Evolutionary conservation across 1,284 basidiomycete species (phyloP).

Genomic region (Ustanciosporium gigantosporum): DNA sequence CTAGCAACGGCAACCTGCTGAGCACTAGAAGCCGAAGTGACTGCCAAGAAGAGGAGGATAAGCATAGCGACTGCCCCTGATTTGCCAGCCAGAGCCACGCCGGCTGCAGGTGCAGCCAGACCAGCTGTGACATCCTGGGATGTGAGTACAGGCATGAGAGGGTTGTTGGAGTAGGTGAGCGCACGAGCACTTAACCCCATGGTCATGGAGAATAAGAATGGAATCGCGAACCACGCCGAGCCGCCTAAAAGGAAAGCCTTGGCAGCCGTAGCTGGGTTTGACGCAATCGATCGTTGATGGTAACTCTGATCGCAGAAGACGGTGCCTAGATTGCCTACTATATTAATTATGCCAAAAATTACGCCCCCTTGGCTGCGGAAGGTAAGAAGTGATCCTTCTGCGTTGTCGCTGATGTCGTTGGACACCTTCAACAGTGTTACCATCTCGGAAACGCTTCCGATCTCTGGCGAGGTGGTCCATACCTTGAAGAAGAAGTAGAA

Average conservation of each 20-base stretch:
- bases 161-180: constrained; percentile 53
- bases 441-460: constrained; percentile 47
- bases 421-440: constrained; percentile 65
- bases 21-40: constrained; percentile 83
- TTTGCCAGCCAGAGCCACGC: constrained; percentile 75
- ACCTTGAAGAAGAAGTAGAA: constrained; percentile 69
- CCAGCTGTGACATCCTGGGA: constrained; percentile 47
- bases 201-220: constrained; percentile 68
- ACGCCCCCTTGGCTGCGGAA: constrained; percentile 80
- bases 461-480: constrained; percentile 67
- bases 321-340: constrained; percentile 56
- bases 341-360: constrained; percentile 85
- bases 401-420: constrained; percentile 68
- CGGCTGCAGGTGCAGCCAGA: constrained; percentile 61
- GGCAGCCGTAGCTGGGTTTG: constrained; percentile 77
- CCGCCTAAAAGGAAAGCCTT: constrained; percentile 87
- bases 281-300: constrained; percentile 82
- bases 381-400: constrained; percentile 71
- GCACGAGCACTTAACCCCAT: constrained; percentile 68
- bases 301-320: constrained; percentile 72
- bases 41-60: constrained; percentile 68
- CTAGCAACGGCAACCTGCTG: constrained; percentile 81
- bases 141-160: constrained; percentile 42
- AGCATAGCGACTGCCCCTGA: constrained; percentile 74
- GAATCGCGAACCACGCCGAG: constrained; percentile 72